Evolutionary conservation across 345 rosid genomes (phyloP), one percentile per base, ranked within the genome.

Genomic region (Anacardium occidentale): DNA sequence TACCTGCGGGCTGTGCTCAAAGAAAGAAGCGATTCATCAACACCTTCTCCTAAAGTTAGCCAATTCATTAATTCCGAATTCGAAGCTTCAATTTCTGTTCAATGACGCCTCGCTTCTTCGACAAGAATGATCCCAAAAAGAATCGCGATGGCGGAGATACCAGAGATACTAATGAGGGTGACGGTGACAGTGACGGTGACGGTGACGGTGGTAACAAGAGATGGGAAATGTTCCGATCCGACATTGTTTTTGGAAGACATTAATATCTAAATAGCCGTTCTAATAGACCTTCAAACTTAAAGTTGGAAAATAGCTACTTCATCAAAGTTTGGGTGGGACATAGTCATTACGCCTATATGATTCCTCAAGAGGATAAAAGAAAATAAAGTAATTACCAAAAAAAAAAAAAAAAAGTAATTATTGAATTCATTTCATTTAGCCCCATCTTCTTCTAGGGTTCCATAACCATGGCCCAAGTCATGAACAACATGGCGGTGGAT

Each of bases 401-500:
- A 47, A 47, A 47, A 47, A 2, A 47, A 47, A 47, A 47, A 3
- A 29, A 29, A 29, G 3, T 29, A 1, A 29, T 1, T 29, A 14
- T 6, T 50, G 42, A 25, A 15, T 65, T 48, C 10, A 3, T 48
- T 47, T 65, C 55, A 3, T 47, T 25, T 26, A 15, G 3, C 14
- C 25, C 17, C 44, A 1, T 37, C 64, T 17, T 70, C 52, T 74
- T 72, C 76, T 85, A 84, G 88, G 89, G 83, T 84, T 86, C 62
- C 34, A 34, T 29, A 34, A 2, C 53, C 11, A 90, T 94, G 97
- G 95, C 90, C 32, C 95, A 92, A 77, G 91, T 85, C 75, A 80
- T 88, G 63, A 80, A 68, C 73, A 50, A 50, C 53, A 83, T 86
- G 80, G 85, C 96, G 65, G 76, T 83, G 21, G 97, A 90, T 70